Percentiles rank a stretch among this genome's conserved stretches.
Conservation (phyloP, 2,329 filamentous ascomycete genomes). For the Penicillium expansum region DNA sequence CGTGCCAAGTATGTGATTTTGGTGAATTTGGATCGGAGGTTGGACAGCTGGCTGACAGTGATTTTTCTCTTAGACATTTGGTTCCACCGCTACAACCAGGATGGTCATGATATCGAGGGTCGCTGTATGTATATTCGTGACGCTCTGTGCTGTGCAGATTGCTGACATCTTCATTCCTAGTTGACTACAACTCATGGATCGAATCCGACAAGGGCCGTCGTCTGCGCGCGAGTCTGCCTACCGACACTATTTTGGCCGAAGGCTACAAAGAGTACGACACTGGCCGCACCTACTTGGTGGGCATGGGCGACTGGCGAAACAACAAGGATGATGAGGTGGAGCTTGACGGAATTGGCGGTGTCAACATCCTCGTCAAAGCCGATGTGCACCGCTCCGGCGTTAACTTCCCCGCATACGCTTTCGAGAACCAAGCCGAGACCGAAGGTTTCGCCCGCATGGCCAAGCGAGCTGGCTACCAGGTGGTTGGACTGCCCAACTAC, state of each 20-base stretch:
- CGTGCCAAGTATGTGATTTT: conserved; percentile 76
- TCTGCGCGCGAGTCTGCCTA: conserved; percentile 69
- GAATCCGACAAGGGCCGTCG: conserved; percentile 82
- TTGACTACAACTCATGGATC: conserved; percentile 99
- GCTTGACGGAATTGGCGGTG: conserved; percentile 92
- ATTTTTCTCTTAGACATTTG: conserved; percentile 68
- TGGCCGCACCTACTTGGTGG: conserved; percentile 82
- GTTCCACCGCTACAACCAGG: conserved; percentile 80
- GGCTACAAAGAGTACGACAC: conserved; percentile 94
- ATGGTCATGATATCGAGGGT: conserved; percentile 84
- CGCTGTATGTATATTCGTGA: conserved; percentile 64
- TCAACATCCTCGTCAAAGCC: conserved; percentile 96
- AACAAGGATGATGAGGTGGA: conserved; percentile 91
- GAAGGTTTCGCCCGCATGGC: conserved; percentile 99
- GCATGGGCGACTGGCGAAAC: conserved; percentile 85
- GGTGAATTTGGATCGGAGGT: not conserved
- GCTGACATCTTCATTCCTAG: conserved; percentile 46
- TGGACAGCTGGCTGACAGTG: conserved; percentile 14
- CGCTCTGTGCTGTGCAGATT: conserved; percentile 5
- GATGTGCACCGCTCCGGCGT: conserved; percentile 96
- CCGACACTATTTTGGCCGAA: conserved; percentile 83
- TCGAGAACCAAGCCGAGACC: conserved; percentile 98
- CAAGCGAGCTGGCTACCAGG: conserved; percentile 88
- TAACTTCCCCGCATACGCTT: conserved; percentile 95
- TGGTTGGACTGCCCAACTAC: conserved; percentile 92